These are phyloP conservation scores for Phaffia tasmanica DNA, from an alignment of 768 basidiomycete species.

Conservation along the genomic window DNA sequence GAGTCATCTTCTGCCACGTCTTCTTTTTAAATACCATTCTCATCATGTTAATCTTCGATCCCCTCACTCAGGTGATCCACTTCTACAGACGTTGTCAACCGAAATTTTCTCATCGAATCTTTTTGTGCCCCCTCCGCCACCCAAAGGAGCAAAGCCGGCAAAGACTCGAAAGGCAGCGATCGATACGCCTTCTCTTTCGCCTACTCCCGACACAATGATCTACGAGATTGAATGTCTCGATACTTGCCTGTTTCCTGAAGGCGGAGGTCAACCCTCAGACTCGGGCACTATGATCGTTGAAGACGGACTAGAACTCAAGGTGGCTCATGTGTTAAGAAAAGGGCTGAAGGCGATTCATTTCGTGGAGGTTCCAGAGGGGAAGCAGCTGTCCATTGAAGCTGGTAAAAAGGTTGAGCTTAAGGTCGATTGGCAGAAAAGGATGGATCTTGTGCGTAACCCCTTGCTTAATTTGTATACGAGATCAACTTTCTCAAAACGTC, in stretches of 20 bases:
- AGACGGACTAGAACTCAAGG: conserved; percentile 48
- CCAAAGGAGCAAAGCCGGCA: conserved; percentile 9
- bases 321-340: conserved; percentile 56
- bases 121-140: neutral
- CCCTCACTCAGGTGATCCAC: conserved; percentile 52
- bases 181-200: conserved; percentile 39
- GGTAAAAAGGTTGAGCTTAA: conserved; percentile 51
- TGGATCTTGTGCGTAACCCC: conserved; percentile 49
- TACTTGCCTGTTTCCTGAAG: conserved; percentile 14
- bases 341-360: conserved; percentile 69
- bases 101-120: conserved; percentile 30
- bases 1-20: neutral
- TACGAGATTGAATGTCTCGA: conserved; percentile 18
- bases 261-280: conserved; percentile 66
- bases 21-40: conserved; percentile 2
- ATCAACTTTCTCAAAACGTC: neutral
- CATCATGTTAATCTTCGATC: neutral
- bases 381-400: conserved; percentile 24
- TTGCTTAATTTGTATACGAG: neutral
- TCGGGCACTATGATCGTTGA: conserved; percentile 45
- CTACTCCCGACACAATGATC: conserved; percentile 37
- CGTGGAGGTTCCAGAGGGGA: conserved; percentile 40
- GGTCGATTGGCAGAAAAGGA: conserved; percentile 53
- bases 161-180: neutral
- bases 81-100: conserved; percentile 45